Conservation (phyloP, 169 alveolate species). For the Eimeria falciformis region DNA sequence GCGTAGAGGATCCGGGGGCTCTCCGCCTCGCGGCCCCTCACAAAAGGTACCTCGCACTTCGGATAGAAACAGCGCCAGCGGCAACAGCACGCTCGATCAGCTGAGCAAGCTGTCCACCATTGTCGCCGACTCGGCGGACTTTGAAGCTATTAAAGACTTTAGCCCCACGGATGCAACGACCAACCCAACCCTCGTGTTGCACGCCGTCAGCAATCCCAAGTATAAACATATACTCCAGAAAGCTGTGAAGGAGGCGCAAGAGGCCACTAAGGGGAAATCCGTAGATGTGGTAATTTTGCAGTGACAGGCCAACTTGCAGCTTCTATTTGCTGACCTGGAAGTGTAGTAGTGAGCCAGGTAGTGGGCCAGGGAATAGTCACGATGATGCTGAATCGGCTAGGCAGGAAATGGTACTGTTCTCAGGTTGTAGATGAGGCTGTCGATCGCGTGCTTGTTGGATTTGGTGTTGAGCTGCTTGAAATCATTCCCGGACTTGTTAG, state of each 20-base stretch:
- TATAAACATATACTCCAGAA: slow-evolving; percentile 74
- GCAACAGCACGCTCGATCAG: slow-evolving; percentile 59
- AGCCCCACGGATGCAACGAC: slow-evolving; percentile 92
- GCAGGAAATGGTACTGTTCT: too few relatives aligned
- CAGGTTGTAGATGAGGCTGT: slow-evolving; percentile 73
- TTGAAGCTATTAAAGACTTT: slow-evolving; percentile 82
- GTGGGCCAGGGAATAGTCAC: too few relatives aligned
- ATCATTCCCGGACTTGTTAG: slow-evolving; percentile 89
- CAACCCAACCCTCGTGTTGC: slow-evolving; percentile 89
- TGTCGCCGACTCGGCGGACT: slow-evolving; percentile 92
- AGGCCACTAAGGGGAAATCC: slow-evolving; percentile 8
- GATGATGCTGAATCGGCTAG: too few relatives aligned
- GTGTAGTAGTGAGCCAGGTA: too few relatives aligned
- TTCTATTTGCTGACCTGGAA: too few relatives aligned
- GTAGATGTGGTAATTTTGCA: neutral
- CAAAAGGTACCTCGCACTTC: slow-evolving; percentile 23
- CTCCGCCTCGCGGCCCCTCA: slow-evolving; percentile 16
- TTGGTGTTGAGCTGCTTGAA: slow-evolving; percentile 88
- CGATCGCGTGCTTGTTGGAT: slow-evolving; percentile 85
- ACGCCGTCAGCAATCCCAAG: slow-evolving; percentile 83
- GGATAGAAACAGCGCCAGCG: slow-evolving; percentile 13
- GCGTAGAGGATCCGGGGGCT: slow-evolving; percentile 45
- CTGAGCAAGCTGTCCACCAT: slow-evolving; percentile 81
- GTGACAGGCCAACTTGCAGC: too few relatives aligned
- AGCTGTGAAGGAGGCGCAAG: slow-evolving; percentile 77